Evolutionary conservation across 345 rosid genomes (phyloP), one percentile per base, ranked within the genome.

Genomic region (Cardiospermum halicacabum): DNA sequence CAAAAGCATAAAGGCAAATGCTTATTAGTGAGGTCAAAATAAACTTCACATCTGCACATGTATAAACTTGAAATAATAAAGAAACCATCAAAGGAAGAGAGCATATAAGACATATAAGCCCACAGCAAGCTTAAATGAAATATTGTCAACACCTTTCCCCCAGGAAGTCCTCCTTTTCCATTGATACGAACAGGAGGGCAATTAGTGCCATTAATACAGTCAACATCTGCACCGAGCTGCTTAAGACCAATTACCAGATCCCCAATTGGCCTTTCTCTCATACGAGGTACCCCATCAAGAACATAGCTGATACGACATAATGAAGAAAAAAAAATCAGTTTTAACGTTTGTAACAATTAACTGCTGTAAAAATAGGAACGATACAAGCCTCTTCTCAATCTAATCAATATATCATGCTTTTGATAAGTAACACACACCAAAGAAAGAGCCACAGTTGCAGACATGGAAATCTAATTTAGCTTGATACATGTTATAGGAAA

Each of bases 191-290:
- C 97, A 80, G 93, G 96, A 58, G 97, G 99, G 24, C 97, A 94
- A 68, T 82, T 78, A 49, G 96, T 91, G 27, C 87, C 95, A 31
- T 75, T 71, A 58, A 80, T 81, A 73, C 96, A 91, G 58, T 84
- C 80, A 59, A 78, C 84, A 74, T 85, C 95, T 16, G 93, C 96
- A 68, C 99, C 97, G 65, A 91, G 91, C 78, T 94, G 99, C 85
- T 89, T 79, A 68, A 91, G 97, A 67, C 95, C 96, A 61, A 55
- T 50, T 54, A 91, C 93, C 77, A 94, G 76, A 81, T 94, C 99
- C 30, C 87, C 96, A 36, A 91, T 94, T 22, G 96, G 96, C 78
- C 99, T 89, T 80, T 94, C 96, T 63, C 99, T 87, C 99, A 94
- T 94, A 49, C 97, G 81, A 19, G 96, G 88, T 63, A 94, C 87